Evolutionary conservation across 2,329 filamentous ascomycete genomes (phyloP).

Genomic region (Aureobasidium subglaciale): DNA sequence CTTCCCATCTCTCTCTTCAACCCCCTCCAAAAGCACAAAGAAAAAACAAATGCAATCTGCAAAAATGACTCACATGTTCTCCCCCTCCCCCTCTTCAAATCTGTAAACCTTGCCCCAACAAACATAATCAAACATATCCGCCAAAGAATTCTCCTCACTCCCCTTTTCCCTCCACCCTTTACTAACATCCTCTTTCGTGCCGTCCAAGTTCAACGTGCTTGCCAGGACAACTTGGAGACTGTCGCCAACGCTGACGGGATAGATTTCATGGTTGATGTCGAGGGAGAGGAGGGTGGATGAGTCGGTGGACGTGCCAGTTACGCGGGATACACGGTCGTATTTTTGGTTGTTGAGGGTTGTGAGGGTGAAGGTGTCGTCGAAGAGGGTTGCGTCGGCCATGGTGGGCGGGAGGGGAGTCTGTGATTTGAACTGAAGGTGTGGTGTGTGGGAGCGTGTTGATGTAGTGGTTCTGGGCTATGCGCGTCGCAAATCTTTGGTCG

Average conservation of each 20-base stretch:
- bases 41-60: slow-evolving; percentile 49
- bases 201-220: slow-evolving; percentile 79
- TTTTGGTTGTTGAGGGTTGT: slow-evolving; percentile 73
- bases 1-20: background rate
- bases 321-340: slow-evolving; percentile 90
- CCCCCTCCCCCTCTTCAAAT: slow-evolving; percentile 75
- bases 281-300: slow-evolving; percentile 70
- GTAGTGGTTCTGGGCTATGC: background rate
- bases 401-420: slow-evolving; percentile 24
- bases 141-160: slow-evolving; percentile 50
- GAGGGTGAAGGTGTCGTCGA: slow-evolving; percentile 85
- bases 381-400: slow-evolving; percentile 82
- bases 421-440: background rate
- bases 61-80: slow-evolving; percentile 61
- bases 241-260: slow-evolving; percentile 68
- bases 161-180: slow-evolving; percentile 62
- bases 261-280: slow-evolving; percentile 91
- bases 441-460: background rate
- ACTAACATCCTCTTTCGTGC: slow-evolving; percentile 50
- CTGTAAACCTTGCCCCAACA: slow-evolving; percentile 84
- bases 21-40: background rate
- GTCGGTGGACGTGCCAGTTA: slow-evolving; percentile 70
- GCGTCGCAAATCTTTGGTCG: background rate
- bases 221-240: slow-evolving; percentile 75
- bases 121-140: slow-evolving; percentile 81